These are phyloP conservation scores for Tricholoma matsutake DNA, from an alignment of 768 basidiomycete genomes.

Conservation along the genomic window DNA sequence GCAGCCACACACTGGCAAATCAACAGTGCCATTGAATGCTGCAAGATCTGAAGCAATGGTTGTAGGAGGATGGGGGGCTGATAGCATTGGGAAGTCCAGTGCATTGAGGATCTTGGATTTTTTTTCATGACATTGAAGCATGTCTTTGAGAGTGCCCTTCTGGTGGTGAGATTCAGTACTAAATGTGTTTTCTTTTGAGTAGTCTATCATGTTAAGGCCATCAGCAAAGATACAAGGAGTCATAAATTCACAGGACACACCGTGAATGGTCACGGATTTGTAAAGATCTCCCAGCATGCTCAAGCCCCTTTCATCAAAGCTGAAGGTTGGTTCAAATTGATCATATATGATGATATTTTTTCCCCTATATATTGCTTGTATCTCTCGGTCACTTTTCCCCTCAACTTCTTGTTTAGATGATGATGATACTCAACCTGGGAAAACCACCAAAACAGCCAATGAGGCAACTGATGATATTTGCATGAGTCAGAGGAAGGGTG, in stretches of 20 bases:
- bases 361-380: neutral
- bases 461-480: no score
- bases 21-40: no score
- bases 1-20: no score
- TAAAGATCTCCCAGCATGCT: neutral
- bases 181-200: neutral
- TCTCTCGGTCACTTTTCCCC: neutral
- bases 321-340: neutral
- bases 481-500: no score
- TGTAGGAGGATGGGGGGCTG: no score
- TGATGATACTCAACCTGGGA: no score
- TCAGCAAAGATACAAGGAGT: neutral
- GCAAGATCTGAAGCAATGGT: no score
- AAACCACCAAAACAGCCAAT: no score
- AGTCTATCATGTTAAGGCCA: neutral
- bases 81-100: no score
- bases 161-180: neutral
- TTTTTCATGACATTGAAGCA: no score
- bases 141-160: neutral
- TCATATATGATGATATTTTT: neutral
- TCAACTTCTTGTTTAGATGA: neutral
- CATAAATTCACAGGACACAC: neutral
- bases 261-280: neutral
- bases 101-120: no score
- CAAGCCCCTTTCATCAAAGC: no score